Base-by-base conservation (phyloP, 2,329 filamentous ascomycete species). In the Cordyceps javanica region DNA sequence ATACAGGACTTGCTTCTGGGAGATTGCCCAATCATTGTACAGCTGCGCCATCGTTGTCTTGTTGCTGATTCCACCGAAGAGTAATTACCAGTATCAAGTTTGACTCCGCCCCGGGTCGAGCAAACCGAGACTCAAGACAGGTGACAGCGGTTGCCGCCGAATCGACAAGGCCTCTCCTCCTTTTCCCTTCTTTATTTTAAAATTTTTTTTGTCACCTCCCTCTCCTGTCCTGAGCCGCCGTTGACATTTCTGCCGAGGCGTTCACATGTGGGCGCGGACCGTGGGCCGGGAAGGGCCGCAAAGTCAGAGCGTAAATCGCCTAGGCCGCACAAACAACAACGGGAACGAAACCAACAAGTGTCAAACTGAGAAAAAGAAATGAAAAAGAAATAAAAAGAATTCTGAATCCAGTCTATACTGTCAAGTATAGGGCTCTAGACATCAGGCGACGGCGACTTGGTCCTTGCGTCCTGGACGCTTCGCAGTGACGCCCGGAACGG, bases 191-290 rank as follows among this genome's bases (percentile, higher is more conserved):
- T n/a, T n/a, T n/a, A n/a, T n/a, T n/a, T n/a, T n/a, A n/a, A n/a
- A n/a, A n/a, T n/a, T n/a, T n/a, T n/a, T n/a, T 14, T 14, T 42
- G 6, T 42, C 19, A 13, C 39, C 21, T 26, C 14, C 13, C 14
- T 54, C 32, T 16, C 25, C 8, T 3, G 11, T 54, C 4, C 30
- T 38, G 30, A 32, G 53, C 34, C 34, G 34, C 54, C 53, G 53
- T 49, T 41, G 32, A 25, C 41, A 2, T 34, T 14, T 26, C 7
- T 44, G 30, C 55, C 55, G 55, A 58, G 48, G 55, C 41, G n/a
- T 28, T 58, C 55, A 58, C 48, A 53, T 53, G 54, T 48, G 49
- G 55, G 48, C 38, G 48, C 55, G 55, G 55, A 58, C 55, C 55
- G 41, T 46, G 32, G 23, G 13, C 55, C 55, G 55, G 55, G 55